These are phyloP conservation scores for Cryptococcus wingfieldii DNA, from an alignment of 1,284 basidiomycete species.

Conservation along the genomic window DNA sequence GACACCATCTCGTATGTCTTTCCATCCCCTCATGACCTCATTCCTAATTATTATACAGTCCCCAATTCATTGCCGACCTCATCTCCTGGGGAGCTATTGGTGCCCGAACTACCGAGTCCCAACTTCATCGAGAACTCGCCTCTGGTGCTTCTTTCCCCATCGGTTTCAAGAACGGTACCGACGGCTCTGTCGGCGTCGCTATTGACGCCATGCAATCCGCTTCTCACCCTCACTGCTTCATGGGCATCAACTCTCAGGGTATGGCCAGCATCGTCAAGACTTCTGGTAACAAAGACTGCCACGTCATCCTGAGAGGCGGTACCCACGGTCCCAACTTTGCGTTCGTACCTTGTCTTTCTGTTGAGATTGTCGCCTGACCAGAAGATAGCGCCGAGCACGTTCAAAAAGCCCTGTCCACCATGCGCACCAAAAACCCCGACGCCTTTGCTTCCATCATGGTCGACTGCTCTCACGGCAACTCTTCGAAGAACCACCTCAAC, in stretches of 20 bases:
- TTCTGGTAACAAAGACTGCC: constrained; percentile 82
- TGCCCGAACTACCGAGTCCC: constrained; percentile 90
- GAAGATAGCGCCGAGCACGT: constrained; percentile 58
- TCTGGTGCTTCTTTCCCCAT: constrained; percentile 49
- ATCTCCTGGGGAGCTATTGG: constrained; percentile 98
- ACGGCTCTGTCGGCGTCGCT: constrained; percentile 75
- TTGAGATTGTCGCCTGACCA: neutral
- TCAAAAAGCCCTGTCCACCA: constrained; percentile 62
- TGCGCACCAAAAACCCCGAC: constrained; percentile 61
- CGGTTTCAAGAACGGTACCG: constrained; percentile 98
- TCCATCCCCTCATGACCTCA: neutral
- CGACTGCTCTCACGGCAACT: constrained; percentile 64
- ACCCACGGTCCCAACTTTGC: constrained; percentile 81
- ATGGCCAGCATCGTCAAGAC: constrained; percentile 95
- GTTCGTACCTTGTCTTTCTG: constrained; percentile 14
- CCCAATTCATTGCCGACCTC: constrained; percentile 93
- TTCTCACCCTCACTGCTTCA: constrained; percentile 90
- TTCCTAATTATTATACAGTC: constrained; percentile 58
- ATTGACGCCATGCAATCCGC: constrained; percentile 95
- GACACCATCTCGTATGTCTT: constrained; percentile 44
- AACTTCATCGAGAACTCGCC: constrained; percentile 68
- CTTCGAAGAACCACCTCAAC: constrained; percentile 85
- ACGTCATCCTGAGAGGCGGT: constrained; percentile 89
- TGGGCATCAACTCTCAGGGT: constrained; percentile 93
- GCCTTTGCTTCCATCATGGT: constrained; percentile 51